phyloP scores from a whole-genome alignment of 768 basidiomycete genomes.

The Podaxis mareebaensis region DNA sequence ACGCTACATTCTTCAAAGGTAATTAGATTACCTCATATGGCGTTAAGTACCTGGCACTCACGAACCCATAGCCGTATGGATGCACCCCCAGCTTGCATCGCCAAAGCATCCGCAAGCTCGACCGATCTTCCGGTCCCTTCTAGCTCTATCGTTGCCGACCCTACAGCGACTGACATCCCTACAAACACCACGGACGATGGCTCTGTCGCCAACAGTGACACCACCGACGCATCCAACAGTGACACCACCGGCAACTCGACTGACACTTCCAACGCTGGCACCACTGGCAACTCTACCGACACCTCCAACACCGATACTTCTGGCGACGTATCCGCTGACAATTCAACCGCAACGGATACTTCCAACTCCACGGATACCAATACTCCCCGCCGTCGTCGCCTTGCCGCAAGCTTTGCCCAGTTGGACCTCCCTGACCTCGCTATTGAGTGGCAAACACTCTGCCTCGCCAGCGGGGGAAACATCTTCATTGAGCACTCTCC shows the following conservation, averaged over 20 bases:
- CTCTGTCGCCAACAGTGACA: neutral
- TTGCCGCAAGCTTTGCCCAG: constrained; percentile 25
- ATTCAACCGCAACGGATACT: constrained; percentile 5
- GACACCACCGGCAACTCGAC: constrained; percentile 13
- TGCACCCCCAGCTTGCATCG: constrained; percentile 33
- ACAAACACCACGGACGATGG: constrained; percentile 18
- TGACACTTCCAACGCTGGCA: constrained; percentile 18
- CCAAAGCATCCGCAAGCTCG: constrained; percentile 21
- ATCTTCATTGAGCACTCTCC: constrained; percentile 36
- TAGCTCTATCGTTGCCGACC: constrained; percentile 24
- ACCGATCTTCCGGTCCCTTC: constrained; percentile 22
- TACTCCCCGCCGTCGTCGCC: constrained; percentile 19
- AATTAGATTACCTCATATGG: constrained; percentile 16
- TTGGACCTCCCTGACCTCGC: constrained; percentile 23
- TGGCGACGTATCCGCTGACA: constrained; percentile 3
- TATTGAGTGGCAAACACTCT: constrained; percentile 47
- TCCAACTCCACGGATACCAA: constrained; percentile 19
- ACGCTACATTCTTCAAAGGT: constrained; percentile 35
- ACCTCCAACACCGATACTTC: constrained; percentile 21
- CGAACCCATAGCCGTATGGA: constrained; percentile 28
- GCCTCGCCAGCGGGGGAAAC: constrained; percentile 41
- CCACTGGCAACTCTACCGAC: constrained; percentile 15
- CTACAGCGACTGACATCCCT: constrained; percentile 16
- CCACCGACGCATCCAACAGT: constrained; percentile 5
- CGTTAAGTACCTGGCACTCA: neutral